Evolutionary conservation across 176 grass and related monocot genomes (phyloP).

Genomic region (Tillandsia leiboldiana): DNA sequence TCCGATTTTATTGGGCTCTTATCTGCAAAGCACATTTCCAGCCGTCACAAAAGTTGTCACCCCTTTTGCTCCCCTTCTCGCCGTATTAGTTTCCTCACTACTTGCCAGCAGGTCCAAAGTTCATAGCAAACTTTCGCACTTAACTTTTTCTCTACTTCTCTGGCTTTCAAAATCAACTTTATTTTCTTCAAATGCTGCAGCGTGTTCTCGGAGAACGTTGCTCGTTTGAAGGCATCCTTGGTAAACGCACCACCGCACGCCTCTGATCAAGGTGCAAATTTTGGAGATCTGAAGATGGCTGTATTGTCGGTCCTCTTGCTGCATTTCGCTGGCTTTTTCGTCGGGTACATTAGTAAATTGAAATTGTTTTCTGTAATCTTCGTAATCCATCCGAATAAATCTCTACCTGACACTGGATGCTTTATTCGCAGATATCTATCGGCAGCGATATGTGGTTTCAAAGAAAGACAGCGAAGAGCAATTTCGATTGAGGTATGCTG

Average conservation of each 20-base stretch:
- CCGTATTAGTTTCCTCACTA: constrained; percentile 63
- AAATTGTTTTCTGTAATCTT: too few relatives aligned
- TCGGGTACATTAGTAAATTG: constrained; percentile 28
- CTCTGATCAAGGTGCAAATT: not conserved
- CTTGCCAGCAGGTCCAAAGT: constrained; percentile 55
- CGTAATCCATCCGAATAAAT: too few relatives aligned
- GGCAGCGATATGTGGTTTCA: constrained; percentile 53
- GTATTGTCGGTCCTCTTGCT: constrained; percentile 55
- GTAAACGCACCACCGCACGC: constrained; percentile 29
- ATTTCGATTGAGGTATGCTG: constrained; percentile 71
- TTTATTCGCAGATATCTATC: constrained; percentile 35
- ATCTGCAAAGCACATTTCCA: constrained; percentile 64
- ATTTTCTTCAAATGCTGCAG: constrained; percentile 16
- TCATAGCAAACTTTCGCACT: not conserved
- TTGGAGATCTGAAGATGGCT: constrained; percentile 25
- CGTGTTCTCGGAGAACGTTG: constrained; percentile 85
- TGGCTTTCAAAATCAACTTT: not conserved
- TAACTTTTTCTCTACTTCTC: not conserved
- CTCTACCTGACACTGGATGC: constrained; percentile 5
- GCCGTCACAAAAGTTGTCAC: constrained; percentile 38
- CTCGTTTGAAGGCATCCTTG: constrained; percentile 43
- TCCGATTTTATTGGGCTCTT: constrained; percentile 64
- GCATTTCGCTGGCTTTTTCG: constrained; percentile 64
- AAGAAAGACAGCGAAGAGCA: constrained; percentile 65
- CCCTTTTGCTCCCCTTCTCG: constrained; percentile 66